These are phyloP conservation scores for Symbiodinium natans DNA, from an alignment of 73 alveolate genomes.

Conservation along the genomic window DNA sequence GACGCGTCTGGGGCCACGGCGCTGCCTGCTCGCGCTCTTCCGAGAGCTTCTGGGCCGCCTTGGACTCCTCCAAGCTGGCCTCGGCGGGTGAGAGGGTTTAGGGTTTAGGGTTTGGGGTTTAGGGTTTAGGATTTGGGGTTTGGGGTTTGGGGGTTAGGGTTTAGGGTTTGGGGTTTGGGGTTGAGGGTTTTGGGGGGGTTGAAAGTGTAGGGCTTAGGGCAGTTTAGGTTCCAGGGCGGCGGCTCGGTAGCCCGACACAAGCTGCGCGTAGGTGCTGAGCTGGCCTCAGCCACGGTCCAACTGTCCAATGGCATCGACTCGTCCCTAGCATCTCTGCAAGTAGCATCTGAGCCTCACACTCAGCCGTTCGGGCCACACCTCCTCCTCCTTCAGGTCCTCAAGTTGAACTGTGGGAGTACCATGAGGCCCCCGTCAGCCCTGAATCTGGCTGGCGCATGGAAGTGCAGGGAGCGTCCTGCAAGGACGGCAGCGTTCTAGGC, in stretches of 20 bases:
- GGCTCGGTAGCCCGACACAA: background rate
- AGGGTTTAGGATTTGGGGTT: too few relatives aligned
- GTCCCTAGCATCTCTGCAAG: too few relatives aligned
- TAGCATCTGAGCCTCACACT: background rate
- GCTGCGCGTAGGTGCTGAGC: conserved; percentile 48
- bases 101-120: too few relatives aligned
- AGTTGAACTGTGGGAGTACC: background rate
- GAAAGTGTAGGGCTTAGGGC: too few relatives aligned
- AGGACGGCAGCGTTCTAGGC: background rate
- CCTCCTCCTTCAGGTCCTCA: conserved; percentile 35
- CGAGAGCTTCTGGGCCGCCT: background rate
- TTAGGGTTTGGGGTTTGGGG: too few relatives aligned
- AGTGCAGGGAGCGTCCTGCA: background rate
- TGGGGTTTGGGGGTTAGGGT: too few relatives aligned
- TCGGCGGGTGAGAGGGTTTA: background rate
- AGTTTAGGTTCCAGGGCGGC: background rate
- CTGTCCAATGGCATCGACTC: too few relatives aligned
- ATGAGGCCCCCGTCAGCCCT: background rate
- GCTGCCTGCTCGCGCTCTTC: conserved; percentile 46
- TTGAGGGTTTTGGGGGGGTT: too few relatives aligned
- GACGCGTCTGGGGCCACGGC: background rate
- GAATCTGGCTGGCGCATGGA: too few relatives aligned
- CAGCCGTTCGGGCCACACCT: conserved; percentile 28
- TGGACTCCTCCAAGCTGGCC: conserved; percentile 40
- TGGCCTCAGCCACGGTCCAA: background rate